Evolutionary conservation across 352 stramenopile species (phyloP).

Genomic region (Pythium insidiosum): DNA sequence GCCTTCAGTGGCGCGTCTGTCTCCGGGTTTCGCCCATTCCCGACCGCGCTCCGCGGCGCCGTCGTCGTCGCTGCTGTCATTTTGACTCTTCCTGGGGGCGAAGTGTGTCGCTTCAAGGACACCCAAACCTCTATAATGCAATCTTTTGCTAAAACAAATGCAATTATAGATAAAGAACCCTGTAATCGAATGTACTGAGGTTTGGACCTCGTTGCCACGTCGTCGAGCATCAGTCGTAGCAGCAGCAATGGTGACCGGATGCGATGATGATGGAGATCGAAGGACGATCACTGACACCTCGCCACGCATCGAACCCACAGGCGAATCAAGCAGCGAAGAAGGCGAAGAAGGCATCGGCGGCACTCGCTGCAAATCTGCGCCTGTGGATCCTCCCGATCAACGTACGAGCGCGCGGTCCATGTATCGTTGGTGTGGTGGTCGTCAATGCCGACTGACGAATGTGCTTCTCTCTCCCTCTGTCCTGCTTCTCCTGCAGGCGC

Average conservation of each 20-base stretch:
- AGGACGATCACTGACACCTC: no score
- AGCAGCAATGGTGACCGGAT: no score
- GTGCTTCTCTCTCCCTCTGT: no score
- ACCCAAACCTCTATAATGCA: background rate
- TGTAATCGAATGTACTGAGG: no score
- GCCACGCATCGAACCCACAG: no score
- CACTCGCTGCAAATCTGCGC: slow-evolving; percentile 63
- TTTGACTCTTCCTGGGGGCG: background rate
- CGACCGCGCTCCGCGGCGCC: no score
- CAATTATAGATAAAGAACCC: background rate
- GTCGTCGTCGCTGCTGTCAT: slow-evolving; percentile 8
- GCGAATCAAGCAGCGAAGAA: slow-evolving; percentile 85
- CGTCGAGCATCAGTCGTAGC: no score
- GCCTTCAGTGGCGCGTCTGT: no score
- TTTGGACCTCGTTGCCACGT: no score
- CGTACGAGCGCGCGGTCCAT: slow-evolving; percentile 13
- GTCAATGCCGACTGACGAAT: background rate
- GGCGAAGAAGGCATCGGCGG: slow-evolving; percentile 54
- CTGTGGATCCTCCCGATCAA: slow-evolving; percentile 79
- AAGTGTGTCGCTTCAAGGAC: slow-evolving; percentile 14
- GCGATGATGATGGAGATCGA: no score
- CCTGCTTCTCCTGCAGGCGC: slow-evolving; percentile 21
- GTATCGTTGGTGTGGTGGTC: slow-evolving; percentile 1
- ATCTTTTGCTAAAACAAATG: background rate
- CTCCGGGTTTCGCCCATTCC: no score